phyloP scores from a whole-genome alignment of 208 protist genomes.

The Trichomonas vaginalis region DNA sequence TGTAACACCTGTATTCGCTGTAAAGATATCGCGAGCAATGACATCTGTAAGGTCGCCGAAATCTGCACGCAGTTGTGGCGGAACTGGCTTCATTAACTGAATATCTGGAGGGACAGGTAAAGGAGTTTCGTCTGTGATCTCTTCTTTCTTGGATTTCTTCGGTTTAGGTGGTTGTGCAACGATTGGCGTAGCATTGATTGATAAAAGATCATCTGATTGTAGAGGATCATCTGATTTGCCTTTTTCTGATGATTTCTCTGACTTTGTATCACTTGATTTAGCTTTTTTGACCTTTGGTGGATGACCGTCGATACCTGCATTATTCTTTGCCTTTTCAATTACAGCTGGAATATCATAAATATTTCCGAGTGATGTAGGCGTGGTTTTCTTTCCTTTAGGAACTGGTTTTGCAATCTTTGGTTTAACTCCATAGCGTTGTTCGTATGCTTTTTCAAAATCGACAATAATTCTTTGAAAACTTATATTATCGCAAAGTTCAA shows the following conservation, averaged over 20 bases:
- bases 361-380: not conserved
- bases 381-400: not conserved
- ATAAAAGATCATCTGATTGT: not conserved
- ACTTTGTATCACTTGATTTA: not conserved
- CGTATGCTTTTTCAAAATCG: not conserved
- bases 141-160: not conserved
- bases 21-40: not conserved
- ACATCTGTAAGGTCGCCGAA: not conserved
- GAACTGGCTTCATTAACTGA: not conserved
- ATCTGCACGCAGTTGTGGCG: not conserved
- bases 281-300: not conserved
- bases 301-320: not conserved
- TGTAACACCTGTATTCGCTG: not conserved
- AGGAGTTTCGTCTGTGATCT: not conserved
- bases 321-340: not conserved
- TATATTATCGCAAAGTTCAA: not conserved
- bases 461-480: not conserved
- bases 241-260: not conserved
- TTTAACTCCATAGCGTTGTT: not conserved
- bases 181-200: not conserved
- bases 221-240: not conserved
- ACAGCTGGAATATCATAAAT: not conserved
- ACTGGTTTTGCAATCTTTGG: not conserved
- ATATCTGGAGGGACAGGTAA: not conserved
- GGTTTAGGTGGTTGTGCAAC: not conserved